phyloP scores from a whole-genome alignment of 2,329 filamentous ascomycete species.

The Talaromyces rugulosus region DNA sequence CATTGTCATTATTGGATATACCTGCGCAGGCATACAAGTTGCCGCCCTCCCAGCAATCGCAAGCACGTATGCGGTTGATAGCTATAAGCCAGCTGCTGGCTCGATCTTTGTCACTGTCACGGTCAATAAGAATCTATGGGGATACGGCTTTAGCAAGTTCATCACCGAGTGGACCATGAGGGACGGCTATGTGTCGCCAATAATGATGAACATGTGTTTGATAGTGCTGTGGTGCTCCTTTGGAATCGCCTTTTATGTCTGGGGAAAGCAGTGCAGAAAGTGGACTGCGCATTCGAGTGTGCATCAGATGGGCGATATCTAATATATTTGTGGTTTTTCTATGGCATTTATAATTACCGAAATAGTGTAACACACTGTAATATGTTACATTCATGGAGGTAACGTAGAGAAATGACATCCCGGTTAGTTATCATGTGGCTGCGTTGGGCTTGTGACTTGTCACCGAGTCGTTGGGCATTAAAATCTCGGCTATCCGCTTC shows the following conservation, averaged over 20 bases:
- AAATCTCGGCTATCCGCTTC: no score
- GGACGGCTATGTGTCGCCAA: slow-evolving; percentile 51
- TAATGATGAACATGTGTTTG: slow-evolving; percentile 58
- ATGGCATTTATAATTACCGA: no score
- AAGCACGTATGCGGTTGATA: slow-evolving; percentile 58
- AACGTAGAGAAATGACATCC: no score
- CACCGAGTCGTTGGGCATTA: no score
- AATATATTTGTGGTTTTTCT: neutral
- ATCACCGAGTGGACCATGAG: slow-evolving; percentile 50
- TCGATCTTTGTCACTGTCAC: slow-evolving; percentile 58
- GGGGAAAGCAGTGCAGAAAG: slow-evolving; percentile 55
- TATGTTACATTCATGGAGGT: neutral
- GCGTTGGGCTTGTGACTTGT: no score
- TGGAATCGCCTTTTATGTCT: slow-evolving; percentile 54
- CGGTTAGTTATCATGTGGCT: no score
- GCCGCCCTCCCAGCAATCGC: slow-evolving; percentile 57
- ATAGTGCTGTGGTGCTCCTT: slow-evolving; percentile 52
- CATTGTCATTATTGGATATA: slow-evolving; percentile 55
- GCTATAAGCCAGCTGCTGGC: slow-evolving; percentile 60
- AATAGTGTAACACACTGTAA: neutral
- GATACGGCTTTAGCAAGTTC: slow-evolving; percentile 45
- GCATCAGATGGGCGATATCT: slow-evolving; percentile 42
- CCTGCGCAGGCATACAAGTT: slow-evolving; percentile 55
- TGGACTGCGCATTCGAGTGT: slow-evolving; percentile 55
- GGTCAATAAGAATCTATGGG: slow-evolving; percentile 30